These are phyloP conservation scores for Coniochaeta sp. DNA, from an alignment of 2,329 filamentous ascomycete genomes.

Conservation along the genomic window DNA sequence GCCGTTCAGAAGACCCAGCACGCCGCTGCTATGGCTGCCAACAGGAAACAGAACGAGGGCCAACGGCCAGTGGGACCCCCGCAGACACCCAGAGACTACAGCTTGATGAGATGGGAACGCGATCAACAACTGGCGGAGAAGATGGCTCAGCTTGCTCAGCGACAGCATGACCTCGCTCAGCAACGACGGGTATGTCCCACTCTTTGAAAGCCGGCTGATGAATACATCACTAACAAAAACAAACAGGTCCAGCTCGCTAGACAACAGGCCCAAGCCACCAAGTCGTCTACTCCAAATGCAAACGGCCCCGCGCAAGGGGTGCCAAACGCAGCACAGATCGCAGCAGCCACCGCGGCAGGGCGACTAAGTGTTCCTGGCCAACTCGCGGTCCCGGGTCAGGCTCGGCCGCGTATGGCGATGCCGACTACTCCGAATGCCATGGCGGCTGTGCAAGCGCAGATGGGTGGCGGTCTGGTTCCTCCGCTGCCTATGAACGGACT, in stretches of 20 bases:
- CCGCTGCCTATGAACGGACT: conserved; percentile 57
- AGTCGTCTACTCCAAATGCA: conserved; percentile 23
- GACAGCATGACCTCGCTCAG: conserved; percentile 56
- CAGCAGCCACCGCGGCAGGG: conserved; percentile 23
- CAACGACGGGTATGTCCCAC: conserved; percentile 42
- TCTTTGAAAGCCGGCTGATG: not conserved
- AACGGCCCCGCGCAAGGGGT: conserved; percentile 26
- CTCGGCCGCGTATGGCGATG: conserved; percentile 45
- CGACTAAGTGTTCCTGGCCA: conserved; percentile 38
- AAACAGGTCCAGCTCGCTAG: not conserved
- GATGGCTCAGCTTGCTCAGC: conserved; percentile 47
- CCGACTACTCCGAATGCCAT: conserved; percentile 46
- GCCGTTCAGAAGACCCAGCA: conserved; percentile 83
- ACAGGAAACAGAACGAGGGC: conserved; percentile 72
- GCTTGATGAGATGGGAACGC: conserved; percentile 77
- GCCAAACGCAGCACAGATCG: conserved; percentile 22
- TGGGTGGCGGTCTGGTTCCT: conserved; percentile 41
- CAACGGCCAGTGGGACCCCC: conserved; percentile 35
- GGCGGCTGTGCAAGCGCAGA: conserved; percentile 39
- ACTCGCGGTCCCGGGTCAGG: conserved; percentile 37
- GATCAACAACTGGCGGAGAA: conserved; percentile 62
- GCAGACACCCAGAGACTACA: conserved; percentile 87
- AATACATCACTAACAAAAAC: conserved; percentile 12
- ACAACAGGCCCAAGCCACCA: conserved; percentile 10
- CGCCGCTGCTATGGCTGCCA: conserved; percentile 64